These are phyloP conservation scores for Termitomyces sp. DNA, from an alignment of 768 basidiomycete species.

Conservation along the genomic window DNA sequence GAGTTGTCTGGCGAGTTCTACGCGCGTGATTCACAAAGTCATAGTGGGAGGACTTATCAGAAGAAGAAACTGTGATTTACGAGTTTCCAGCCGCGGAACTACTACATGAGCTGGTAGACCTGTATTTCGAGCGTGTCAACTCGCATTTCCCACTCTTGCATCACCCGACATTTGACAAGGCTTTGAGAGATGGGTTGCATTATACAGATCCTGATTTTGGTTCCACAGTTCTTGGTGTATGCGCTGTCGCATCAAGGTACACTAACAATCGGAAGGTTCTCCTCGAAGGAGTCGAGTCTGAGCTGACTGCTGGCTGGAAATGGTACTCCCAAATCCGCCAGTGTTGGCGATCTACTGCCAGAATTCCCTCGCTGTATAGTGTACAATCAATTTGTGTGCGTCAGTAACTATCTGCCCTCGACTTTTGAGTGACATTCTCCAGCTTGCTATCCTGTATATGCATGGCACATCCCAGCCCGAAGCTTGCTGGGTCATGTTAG, in stretches of 20 bases:
- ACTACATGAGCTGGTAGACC: constrained; percentile 38
- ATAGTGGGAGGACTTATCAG: constrained; percentile 32
- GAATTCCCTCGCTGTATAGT: constrained; percentile 57
- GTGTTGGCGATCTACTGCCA: constrained; percentile 50
- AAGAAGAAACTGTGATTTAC: constrained; percentile 17
- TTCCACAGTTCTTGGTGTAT: constrained; percentile 53
- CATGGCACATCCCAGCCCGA: constrained; percentile 40
- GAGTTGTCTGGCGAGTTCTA: background rate
- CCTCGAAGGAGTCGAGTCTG: constrained; percentile 26
- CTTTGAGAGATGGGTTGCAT: constrained; percentile 42
- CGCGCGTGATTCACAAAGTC: background rate
- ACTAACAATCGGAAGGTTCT: constrained; percentile 43
- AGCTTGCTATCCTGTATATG: constrained; percentile 37
- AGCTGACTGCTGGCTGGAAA: constrained; percentile 52
- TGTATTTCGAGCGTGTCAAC: constrained; percentile 56
- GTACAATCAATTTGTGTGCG: constrained; percentile 63
- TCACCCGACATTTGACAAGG: constrained; percentile 53
- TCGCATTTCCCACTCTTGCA: constrained; percentile 58
- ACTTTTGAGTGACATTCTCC: background rate
- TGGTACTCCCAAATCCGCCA: constrained; percentile 59
- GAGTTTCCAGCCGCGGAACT: constrained; percentile 47
- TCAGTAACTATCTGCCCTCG: constrained; percentile 2
- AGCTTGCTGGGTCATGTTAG: constrained; percentile 45
- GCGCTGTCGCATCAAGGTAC: constrained; percentile 56
- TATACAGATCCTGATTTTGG: constrained; percentile 46